Base-by-base conservation (phyloP, 176 grass and related monocot species). In the Dactylis glomerata region DNA sequence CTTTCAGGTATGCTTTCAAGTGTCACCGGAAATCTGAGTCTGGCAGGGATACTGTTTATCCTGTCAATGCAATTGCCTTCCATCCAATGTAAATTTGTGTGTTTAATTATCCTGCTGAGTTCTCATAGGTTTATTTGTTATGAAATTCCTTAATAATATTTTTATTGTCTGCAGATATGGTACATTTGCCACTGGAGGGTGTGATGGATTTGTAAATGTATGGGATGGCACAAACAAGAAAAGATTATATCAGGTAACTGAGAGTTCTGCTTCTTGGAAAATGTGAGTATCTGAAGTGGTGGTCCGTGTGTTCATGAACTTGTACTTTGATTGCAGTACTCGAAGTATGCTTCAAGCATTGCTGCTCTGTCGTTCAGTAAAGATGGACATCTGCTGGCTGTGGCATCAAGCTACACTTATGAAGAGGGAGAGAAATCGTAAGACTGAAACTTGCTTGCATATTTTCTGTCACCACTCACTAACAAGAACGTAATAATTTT, bases 161-260 rank as follows among this genome's bases (percentile, higher is more conserved):
- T 23, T 11, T 49, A 30, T 76, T 61, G 77, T 26, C 22, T 74
- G 83, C 81, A 99, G 96, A 86, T 99, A 96, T 73, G 96, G 96
- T 47, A 99, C 96, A 31, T 99, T 99, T 96, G 93, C 96, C 47
- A 99, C 96, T 5, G 96, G 96, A 57, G 96, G 96, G 13, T 93
- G 91, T 66, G 96, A 99, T 67, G 93, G 96, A 64, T 99, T 87
- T 90, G 96, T 99, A n/a, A 99, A 99, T 81, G 93, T 99, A n/a
- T 99, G 96, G 96, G 96, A 99, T 81, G 96, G 96, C 47, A 91
- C 79, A 76, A 99, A 99, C 84, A 99, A 99, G 91, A 99, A 96
- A 88, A 86, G 96, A 72, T 80, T 99, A 34, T 99, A 96, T 85
- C 96, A 99, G 91, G 96, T 99, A 93, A 81, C 56, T 22, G 52